A percentile compares a stretch with the other conserved stretches of the same genome.
Evolutionary conservation across 1,139 yeast genomes (phyloP).

Genomic region (Diutina catenulata): DNA sequence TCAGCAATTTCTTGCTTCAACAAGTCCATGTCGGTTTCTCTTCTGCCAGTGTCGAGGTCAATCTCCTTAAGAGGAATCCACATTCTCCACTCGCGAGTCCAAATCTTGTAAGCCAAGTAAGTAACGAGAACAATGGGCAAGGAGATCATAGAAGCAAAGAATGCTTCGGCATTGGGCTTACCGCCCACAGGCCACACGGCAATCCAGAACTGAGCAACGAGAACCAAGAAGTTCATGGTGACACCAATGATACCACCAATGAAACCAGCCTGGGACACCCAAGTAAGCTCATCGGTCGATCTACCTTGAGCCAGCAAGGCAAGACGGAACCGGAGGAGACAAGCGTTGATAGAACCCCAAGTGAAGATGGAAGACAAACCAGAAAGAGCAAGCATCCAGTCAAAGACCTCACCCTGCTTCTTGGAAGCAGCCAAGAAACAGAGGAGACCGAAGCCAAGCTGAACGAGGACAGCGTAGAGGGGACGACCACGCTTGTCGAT

Average conservation of each 20-base stretch:
- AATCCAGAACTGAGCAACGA: conserved; percentile 41
- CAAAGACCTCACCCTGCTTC: conserved; percentile 54
- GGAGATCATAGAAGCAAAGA: conserved; percentile 27
- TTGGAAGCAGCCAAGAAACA: conserved; percentile 64
- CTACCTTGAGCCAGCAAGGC: conserved; percentile 40
- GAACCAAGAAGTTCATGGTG: conserved; percentile 33
- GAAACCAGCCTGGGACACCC: conserved; percentile 43
- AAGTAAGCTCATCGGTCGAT: conserved; percentile 42
- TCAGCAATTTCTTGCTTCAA: conserved; percentile 55
- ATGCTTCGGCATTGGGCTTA: conserved; percentile 21
- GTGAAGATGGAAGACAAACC: conserved; percentile 78
- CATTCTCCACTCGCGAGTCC: conserved; percentile 28
- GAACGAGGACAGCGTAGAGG: conserved; percentile 16
- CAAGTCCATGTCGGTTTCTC: conserved; percentile 52
- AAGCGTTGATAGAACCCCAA: conserved; percentile 69
- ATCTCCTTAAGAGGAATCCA: conserved; percentile 38
- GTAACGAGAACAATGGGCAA: conserved; percentile 24
- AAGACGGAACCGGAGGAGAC: conserved; percentile 68
- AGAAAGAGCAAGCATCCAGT: conserved; percentile 74
- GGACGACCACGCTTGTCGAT: conserved; percentile 26
- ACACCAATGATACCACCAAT: conserved; percentile 42
- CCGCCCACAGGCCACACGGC: conserved; percentile 30
- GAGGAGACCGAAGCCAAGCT: conserved; percentile 44
- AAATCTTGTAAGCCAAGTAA: conserved; percentile 29
- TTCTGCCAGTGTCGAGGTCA: conserved; percentile 62